These are phyloP conservation scores for Penicillium canariense DNA, from an alignment of 495 filamentous ascomycete species.

Conservation along the genomic window DNA sequence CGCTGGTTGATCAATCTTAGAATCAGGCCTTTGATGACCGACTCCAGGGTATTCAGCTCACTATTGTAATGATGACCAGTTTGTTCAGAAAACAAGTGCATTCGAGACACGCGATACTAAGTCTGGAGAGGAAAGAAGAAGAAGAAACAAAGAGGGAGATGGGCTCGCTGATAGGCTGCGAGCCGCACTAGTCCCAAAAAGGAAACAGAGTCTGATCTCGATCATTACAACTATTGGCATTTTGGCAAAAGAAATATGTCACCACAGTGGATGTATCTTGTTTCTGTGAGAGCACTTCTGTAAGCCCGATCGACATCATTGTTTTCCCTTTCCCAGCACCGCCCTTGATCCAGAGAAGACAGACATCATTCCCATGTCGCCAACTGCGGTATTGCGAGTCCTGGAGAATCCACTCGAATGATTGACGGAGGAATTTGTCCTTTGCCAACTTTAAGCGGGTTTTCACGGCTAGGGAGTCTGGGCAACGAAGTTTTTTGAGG, in stretches of 20 bases:
- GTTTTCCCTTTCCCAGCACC: conserved; percentile 51
- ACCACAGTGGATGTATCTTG: conserved; percentile 7
- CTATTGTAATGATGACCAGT: too few species aligned
- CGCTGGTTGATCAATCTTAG: conserved; percentile 30
- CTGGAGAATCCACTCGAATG: conserved; percentile 5
- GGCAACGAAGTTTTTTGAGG: background rate
- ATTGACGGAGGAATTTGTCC: conserved; percentile 3
- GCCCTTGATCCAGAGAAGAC: conserved; percentile 47
- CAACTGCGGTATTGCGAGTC: conserved; percentile 1
- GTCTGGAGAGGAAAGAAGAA: too few species aligned
- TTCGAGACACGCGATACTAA: too few species aligned
- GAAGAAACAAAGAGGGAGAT: too few species aligned
- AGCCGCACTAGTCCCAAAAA: too few species aligned
- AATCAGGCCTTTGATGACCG: conserved; percentile 41
- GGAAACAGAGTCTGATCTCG: too few species aligned
- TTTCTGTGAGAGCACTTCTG: conserved; percentile 21
- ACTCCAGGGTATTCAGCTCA: conserved; percentile 35
- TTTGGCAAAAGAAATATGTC: conserved; percentile 50
- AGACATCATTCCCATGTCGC: background rate
- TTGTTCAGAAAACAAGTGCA: too few species aligned
- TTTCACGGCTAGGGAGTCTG: conserved; percentile 3
- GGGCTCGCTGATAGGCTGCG: too few species aligned
- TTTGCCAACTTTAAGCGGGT: conserved; percentile 5
- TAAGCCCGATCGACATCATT: conserved; percentile 42
- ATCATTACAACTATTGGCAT: too few species aligned